Base-by-base conservation (phyloP, 1,284 basidiomycete genomes). In the Cryptococcus floricola region DNA sequence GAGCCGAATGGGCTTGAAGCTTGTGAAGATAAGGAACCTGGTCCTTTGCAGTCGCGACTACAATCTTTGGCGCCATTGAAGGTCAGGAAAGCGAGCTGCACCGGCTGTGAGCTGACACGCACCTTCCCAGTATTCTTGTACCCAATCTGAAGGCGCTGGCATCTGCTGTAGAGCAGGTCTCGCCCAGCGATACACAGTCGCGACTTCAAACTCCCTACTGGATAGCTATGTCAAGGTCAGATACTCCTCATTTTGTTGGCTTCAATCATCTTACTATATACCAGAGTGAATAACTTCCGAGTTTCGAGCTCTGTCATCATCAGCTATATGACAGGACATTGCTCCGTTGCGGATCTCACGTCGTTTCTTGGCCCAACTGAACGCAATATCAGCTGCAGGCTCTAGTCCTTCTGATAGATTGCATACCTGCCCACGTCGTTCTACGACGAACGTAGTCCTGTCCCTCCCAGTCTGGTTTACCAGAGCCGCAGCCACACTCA, bases 281-380 rank as follows among this genome's bases (percentile, higher is more conserved):
- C 89, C 90, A 59, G 91, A 90, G 77, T 97, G 94, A 44, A 97
- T 88, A 14, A 98, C 95, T 70, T 98, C 95, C 1, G 91, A 95
- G 73, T 97, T 97, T 19, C 95, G 85, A 39, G 92, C 92, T 71
- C 90, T 93, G 57, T 23, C 12, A 52, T n/a, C 45, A 41, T 25
- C 14, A 27, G 19, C 23, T 39, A 43, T 18, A 27, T 16, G 1
- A 19, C 47, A 39, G 39, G 28, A 8, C 41, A 7, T 53, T 19
- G 13, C 10, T 25, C 14, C 48, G 16, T 27, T 23, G 43, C 4
- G 39, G 47, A 38, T 59, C 78, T 51, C 65, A 87, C 91, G 89
- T 93, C 13, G 81, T 91, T 70, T 94, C 91, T 70, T 91, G 85
- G 2, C 91, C 91, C 2, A 75, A 58, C 70, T 74, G 55, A 58